phyloP scores from a whole-genome alignment of 805 yeast species.

The Ogataea pilisensis region DNA sequence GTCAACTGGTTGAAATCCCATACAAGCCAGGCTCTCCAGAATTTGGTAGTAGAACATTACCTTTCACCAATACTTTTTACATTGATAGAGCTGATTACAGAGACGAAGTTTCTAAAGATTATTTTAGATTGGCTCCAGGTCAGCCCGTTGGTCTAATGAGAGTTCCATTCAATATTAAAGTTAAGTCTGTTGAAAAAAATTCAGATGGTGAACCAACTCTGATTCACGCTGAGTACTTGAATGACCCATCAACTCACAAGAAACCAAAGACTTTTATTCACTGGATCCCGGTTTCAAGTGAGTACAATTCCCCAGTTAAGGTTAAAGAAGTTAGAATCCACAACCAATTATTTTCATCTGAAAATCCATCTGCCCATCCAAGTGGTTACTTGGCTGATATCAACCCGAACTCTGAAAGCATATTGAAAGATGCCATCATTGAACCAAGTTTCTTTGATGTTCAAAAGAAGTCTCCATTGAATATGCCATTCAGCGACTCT shows the following conservation, averaged over 20 bases:
- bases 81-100: slow-evolving; percentile 89
- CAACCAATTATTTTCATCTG: slow-evolving; percentile 83
- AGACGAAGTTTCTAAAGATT: slow-evolving; percentile 61
- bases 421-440: slow-evolving; percentile 60
- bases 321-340: slow-evolving; percentile 80
- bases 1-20: slow-evolving; percentile 71
- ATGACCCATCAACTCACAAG: slow-evolving; percentile 47
- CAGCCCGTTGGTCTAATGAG: slow-evolving; percentile 93
- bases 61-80: slow-evolving; percentile 72
- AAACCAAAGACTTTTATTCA: slow-evolving; percentile 96
- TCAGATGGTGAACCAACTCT: slow-evolving; percentile 57
- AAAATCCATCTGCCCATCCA: slow-evolving; percentile 85
- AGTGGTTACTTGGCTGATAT: slow-evolving; percentile 85
- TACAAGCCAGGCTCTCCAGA: slow-evolving; percentile 81
- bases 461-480: slow-evolving; percentile 70
- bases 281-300: slow-evolving; percentile 80
- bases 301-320: slow-evolving; percentile 57
- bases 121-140: slow-evolving; percentile 89
- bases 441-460: slow-evolving; percentile 76
- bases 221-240: slow-evolving; percentile 78
- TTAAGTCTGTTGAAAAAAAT: slow-evolving; percentile 62
- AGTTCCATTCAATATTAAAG: slow-evolving; percentile 80
- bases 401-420: slow-evolving; percentile 72
- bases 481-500: slow-evolving; percentile 48
- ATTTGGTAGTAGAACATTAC: slow-evolving; percentile 71